phyloP scores from a whole-genome alignment of 1,284 basidiomycete genomes.

The Phylloboletellus chloephorus region DNA sequence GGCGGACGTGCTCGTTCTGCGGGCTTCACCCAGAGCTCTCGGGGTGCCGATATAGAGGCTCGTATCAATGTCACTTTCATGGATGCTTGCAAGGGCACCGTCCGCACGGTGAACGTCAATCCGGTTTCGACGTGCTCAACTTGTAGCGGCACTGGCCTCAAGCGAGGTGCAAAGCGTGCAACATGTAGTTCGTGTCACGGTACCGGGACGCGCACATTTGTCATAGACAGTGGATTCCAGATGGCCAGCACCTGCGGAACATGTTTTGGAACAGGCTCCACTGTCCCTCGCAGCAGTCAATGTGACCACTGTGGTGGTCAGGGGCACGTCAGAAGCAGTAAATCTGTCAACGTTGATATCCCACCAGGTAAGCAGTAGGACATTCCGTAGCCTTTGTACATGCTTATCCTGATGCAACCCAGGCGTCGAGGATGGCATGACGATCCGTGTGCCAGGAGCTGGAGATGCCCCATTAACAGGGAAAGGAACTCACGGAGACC shows the following conservation, averaged over 20 bases:
- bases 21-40: constrained; percentile 47
- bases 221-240: constrained; percentile 93
- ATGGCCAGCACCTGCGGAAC: constrained; percentile 90
- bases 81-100: constrained; percentile 91
- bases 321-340: constrained; percentile 81
- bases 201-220: constrained; percentile 84
- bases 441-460: constrained; percentile 75
- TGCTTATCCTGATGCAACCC: constrained; percentile 16
- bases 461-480: constrained; percentile 86
- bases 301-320: constrained; percentile 84
- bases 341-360: constrained; percentile 79
- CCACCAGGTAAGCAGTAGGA: constrained; percentile 62
- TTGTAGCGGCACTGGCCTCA: constrained; percentile 86
- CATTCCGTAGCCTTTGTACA: constrained; percentile 12
- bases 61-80: constrained; percentile 79
- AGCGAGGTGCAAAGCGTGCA: constrained; percentile 78
- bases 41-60: constrained; percentile 85
- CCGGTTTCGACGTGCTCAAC: constrained; percentile 83
- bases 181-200: constrained; percentile 84
- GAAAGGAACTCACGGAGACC: constrained; percentile 76
- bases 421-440: constrained; percentile 98
- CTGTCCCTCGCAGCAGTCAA: constrained; percentile 73
- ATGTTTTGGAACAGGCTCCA: constrained; percentile 83
- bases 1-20: constrained; percentile 45
- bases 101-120: constrained; percentile 69